phyloP scores from a whole-genome alignment of 192 early-diverging fungal species.

The Coemansia sp. region DNA sequence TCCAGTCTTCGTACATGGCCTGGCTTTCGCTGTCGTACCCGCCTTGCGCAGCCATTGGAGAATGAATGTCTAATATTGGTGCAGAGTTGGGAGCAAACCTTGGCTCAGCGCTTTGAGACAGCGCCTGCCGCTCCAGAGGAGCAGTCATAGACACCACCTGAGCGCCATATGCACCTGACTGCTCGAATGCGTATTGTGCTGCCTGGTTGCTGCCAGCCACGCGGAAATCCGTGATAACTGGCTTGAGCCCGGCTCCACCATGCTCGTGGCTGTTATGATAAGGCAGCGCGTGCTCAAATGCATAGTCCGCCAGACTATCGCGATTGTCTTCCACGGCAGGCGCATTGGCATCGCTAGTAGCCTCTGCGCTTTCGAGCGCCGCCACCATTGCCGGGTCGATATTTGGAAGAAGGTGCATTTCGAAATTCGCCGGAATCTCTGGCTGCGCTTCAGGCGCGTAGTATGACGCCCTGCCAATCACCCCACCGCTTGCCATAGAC shows the following conservation, averaged over 20 bases:
- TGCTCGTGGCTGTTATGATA: not conserved
- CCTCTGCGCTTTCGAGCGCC: slow-evolving; percentile 3
- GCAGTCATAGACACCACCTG: slow-evolving; percentile 15
- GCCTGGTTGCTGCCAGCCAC: slow-evolving; percentile 5
- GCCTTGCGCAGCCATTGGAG: slow-evolving; percentile 1
- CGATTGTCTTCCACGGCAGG: not conserved
- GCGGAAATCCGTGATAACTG: slow-evolving; percentile 5
- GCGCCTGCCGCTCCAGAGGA: slow-evolving; percentile 1
- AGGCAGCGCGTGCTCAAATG: not conserved
- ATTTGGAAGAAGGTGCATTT: slow-evolving; percentile 17
- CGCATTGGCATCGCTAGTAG: not conserved
- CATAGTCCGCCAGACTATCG: slow-evolving; percentile 1
- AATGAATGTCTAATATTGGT: slow-evolving; percentile 7
- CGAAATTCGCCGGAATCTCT: slow-evolving; percentile 46
- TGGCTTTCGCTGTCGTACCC: not conserved
- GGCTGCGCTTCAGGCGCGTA: slow-evolving; percentile 29
- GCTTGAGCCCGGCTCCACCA: not conserved
- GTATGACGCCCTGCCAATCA: slow-evolving; percentile 33
- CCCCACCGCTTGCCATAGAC: not conserved
- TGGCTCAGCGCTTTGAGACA: not conserved
- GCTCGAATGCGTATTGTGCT: slow-evolving; percentile 8
- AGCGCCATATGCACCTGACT: slow-evolving; percentile 8
- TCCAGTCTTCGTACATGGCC: not conserved
- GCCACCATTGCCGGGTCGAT: slow-evolving; percentile 4
- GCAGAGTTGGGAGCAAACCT: slow-evolving; percentile 5